These are phyloP conservation scores for Phytophthora idaei DNA, from an alignment of 352 stramenopile genomes.

Conservation along the genomic window DNA sequence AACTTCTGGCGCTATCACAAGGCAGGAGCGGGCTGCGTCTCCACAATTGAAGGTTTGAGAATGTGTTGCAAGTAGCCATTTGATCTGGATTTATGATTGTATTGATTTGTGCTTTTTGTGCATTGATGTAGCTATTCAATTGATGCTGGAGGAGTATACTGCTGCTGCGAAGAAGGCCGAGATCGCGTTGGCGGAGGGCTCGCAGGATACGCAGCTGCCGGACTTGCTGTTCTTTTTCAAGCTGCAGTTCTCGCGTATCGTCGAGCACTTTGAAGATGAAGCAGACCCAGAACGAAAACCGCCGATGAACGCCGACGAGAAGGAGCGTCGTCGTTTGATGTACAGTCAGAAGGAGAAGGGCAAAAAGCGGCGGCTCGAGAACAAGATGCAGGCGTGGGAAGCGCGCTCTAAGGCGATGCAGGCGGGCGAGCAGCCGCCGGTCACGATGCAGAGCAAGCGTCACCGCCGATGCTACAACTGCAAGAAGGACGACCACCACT, in stretches of 20 bases:
- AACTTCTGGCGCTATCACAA: constrained; percentile 91
- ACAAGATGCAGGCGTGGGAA: constrained; percentile 64
- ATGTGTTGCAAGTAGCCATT: constrained; percentile 11
- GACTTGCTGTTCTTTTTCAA: constrained; percentile 89
- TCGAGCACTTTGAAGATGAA: constrained; percentile 64
- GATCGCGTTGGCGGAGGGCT: constrained; percentile 39
- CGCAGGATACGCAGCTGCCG: constrained; percentile 46
- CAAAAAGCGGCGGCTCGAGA: constrained; percentile 76
- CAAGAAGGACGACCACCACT: constrained; percentile 80
- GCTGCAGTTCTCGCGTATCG: constrained; percentile 73
- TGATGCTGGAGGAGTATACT: constrained; percentile 84
- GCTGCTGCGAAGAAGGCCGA: constrained; percentile 42
- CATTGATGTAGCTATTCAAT: constrained; percentile 66
- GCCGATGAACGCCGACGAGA: constrained; percentile 84
- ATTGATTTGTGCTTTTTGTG: neutral
- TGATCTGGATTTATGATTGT: neutral
- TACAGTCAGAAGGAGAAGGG: constrained; percentile 79
- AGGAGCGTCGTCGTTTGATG: constrained; percentile 75
- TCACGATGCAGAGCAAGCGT: constrained; percentile 44
- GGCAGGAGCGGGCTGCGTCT: constrained; percentile 84
- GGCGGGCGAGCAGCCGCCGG: constrained; percentile 40
- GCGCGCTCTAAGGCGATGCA: constrained; percentile 54
- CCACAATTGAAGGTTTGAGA: constrained; percentile 86
- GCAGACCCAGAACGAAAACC: constrained; percentile 55
- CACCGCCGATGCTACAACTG: constrained; percentile 87